Evolutionary conservation across 495 filamentous ascomycete genomes (phyloP).

Genomic region (Bathelium albidoporum): DNA sequence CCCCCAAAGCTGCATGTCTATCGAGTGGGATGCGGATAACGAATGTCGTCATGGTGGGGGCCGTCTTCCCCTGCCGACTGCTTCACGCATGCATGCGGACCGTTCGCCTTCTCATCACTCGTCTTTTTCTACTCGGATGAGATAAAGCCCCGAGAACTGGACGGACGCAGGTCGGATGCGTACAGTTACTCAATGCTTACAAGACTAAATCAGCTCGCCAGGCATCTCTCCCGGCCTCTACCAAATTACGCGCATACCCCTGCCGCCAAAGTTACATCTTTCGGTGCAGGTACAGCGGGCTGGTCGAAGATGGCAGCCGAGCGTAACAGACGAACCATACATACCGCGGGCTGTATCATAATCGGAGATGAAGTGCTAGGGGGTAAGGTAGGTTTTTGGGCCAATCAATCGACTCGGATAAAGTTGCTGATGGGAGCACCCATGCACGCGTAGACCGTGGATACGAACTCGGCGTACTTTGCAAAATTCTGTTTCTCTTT

Average conservation of each 20-base stretch:
- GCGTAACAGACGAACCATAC: slow-evolving; percentile 52
- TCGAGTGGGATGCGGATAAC: not conserved
- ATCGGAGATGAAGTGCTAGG: slow-evolving; percentile 95
- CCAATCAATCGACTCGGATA: not conserved
- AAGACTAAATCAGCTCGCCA: slow-evolving; percentile 59
- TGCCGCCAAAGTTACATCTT: slow-evolving; percentile 23
- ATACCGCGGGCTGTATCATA: slow-evolving; percentile 87
- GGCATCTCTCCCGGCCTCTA: slow-evolving; percentile 57
- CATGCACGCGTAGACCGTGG: slow-evolving; percentile 45
- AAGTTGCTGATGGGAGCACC: slow-evolving; percentile 7
- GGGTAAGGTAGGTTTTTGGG: slow-evolving; percentile 63
- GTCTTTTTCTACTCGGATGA: not conserved
- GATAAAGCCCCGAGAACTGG: not conserved
- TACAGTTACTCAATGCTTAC: slow-evolving; percentile 49
- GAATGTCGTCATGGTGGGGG: not conserved
- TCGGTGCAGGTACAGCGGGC: slow-evolving; percentile 10
- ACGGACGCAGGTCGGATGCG: not conserved
- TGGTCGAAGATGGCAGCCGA: slow-evolving; percentile 36
- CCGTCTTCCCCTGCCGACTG: not conserved
- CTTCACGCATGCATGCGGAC: not conserved
- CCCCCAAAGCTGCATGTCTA: slow-evolving; percentile 3
- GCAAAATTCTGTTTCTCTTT: slow-evolving; percentile 88
- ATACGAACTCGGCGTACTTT: slow-evolving; percentile 89
- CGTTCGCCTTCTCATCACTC: not conserved
- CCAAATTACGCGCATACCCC: slow-evolving; percentile 44